phyloP scores from a whole-genome alignment of 192 early-diverging fungal species.

The Coemansia sp. region DNA sequence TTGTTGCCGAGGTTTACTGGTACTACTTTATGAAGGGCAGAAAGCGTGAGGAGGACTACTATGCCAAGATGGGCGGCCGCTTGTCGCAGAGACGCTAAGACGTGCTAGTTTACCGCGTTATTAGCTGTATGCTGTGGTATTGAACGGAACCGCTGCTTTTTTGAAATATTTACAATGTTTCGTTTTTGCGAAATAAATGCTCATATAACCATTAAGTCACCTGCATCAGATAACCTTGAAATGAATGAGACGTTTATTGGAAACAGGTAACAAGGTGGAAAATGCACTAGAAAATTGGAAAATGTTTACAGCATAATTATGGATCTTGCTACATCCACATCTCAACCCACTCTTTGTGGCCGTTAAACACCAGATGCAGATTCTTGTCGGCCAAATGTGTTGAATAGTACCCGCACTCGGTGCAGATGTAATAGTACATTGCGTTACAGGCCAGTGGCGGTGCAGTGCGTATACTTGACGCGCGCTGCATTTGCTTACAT shows the following conservation, averaged over 20 bases:
- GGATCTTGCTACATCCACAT: constrained; percentile 18
- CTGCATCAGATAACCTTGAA: too few relatives aligned
- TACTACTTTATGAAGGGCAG: constrained; percentile 47
- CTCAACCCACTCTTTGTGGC: constrained; percentile 45
- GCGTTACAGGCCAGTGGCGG: constrained; percentile 24
- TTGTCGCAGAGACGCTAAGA: constrained; percentile 38
- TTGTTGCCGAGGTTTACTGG: constrained; percentile 45
- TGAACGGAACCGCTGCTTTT: neutral
- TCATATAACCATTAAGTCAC: neutral
- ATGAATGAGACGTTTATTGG: neutral
- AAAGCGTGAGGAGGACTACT: constrained; percentile 49
- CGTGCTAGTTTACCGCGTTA: neutral
- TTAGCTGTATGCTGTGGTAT: neutral
- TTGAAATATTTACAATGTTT: neutral
- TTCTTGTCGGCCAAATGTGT: constrained; percentile 44
- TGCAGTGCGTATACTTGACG: neutral
- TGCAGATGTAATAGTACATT: constrained; percentile 49
- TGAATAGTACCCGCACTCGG: constrained; percentile 39
- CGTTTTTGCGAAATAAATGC: neutral
- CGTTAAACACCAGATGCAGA: constrained; percentile 36
- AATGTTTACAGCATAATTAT: neutral
- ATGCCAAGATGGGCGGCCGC: constrained; percentile 45
- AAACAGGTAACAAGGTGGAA: neutral
- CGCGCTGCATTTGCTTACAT: neutral
- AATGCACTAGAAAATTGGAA: neutral